Base-by-base conservation (phyloP, 1,284 basidiomycete species). In the Blastosporella zonata region DNA sequence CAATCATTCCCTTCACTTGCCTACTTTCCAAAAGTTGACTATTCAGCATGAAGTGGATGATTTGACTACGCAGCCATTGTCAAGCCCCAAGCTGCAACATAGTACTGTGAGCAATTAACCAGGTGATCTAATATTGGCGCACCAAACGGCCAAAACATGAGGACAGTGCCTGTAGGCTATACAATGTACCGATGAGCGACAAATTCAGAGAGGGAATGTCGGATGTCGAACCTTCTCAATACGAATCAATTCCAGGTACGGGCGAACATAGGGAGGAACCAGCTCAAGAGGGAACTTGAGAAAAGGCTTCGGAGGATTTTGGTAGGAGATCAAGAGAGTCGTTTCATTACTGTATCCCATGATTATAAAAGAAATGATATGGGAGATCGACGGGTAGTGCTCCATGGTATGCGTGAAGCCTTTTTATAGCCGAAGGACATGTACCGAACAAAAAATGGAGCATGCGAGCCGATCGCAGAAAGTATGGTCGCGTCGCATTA, bases 61-160 rank as follows among this genome's bases (percentile, higher is more conserved):
- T n/a, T n/a, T n/a, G n/a, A n/a, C n/a, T n/a, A n/a, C n/a, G 73
- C 68, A 13, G 70, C 71, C 72, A 77, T 73, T 1, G 73, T 77
- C 27, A 75, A 57, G 5, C 72, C 72, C 74, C 73, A 77, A 22
- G 73, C 74, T 76, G 51, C 20, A 41, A 34, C 27, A 25, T 6
- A 39, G n/a, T 44, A 28, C 29, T 12, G 49, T 44, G 20, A 29
- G 18, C 5, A 2, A 31, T 21, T 9, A 31, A 37, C 33, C 33
- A 10, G 3, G 8, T 9, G 13, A 13, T 31, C 9, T 38, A 31
- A n/a, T 6, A 21, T 6, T n/a, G 7, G 48, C 67, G 28, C 55
- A 78, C 77, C 74, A 45, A 74, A 78, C 4, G 77, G 77, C 75
- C 77, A 79, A 60, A 78, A 79, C 70, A 78, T 72, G 21, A 79